Conservation (phyloP, 176 grass and related monocot genomes). For the Oryza glaberrima region DNA sequence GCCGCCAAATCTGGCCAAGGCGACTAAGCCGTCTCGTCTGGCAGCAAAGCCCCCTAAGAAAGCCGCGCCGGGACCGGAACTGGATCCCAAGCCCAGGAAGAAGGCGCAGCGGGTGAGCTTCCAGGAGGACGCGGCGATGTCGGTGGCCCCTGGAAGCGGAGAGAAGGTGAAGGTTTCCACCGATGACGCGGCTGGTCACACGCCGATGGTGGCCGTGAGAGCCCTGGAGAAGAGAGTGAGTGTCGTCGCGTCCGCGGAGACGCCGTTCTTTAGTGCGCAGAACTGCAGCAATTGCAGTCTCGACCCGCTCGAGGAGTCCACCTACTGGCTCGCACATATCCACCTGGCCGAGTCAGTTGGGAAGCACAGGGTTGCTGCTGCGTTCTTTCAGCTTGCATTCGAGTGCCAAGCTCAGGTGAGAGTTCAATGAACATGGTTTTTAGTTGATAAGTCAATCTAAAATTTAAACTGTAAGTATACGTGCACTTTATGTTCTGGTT, state of each 20-base stretch:
- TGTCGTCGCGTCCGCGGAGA: constrained; percentile 25
- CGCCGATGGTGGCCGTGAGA: constrained; percentile 51
- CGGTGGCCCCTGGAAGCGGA: background rate
- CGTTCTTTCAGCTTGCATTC: constrained; percentile 76
- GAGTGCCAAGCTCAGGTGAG: constrained; percentile 80
- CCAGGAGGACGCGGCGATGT: constrained; percentile 26
- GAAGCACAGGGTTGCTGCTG: constrained; percentile 64
- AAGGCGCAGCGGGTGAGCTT: constrained; percentile 57
- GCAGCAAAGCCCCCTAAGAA: constrained; percentile 31
- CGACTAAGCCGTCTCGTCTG: background rate
- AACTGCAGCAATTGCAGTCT: constrained; percentile 59
- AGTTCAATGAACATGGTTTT: background rate
- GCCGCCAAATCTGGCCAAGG: constrained; percentile 32
- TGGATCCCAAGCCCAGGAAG: constrained; percentile 45
- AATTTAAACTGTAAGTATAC: background rate
- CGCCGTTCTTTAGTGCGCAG: constrained; percentile 68
- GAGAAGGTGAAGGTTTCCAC: constrained; percentile 13
- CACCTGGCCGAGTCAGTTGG: constrained; percentile 72
- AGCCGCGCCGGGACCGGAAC: background rate
- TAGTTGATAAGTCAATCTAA: background rate
- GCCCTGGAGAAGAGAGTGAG: background rate
- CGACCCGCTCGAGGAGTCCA: constrained; percentile 57
- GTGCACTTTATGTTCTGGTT: constrained; percentile 1
- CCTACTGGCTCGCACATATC: constrained; percentile 80
- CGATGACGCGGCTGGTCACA: constrained; percentile 34